phyloP scores from a whole-genome alignment of 495 filamentous ascomycete genomes.

The Penicillium paxilli region DNA sequence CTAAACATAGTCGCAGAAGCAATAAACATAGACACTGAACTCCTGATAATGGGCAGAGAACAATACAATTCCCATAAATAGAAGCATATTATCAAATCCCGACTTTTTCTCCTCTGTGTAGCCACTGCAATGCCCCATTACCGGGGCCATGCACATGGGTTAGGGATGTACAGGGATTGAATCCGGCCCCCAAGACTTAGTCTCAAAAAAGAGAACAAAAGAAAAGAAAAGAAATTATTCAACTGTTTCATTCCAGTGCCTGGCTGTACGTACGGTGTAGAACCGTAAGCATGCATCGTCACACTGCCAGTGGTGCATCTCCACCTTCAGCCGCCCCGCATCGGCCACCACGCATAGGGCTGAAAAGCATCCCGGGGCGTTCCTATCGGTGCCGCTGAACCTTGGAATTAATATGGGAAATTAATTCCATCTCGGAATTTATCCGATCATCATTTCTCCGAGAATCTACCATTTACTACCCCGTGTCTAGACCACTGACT shows the following conservation, averaged over 20 bases:
- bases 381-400: too few species aligned
- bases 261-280: too few species aligned
- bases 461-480: too few species aligned
- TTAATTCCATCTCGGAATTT: too few species aligned
- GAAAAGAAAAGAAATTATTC: background rate
- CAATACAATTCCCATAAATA: background rate
- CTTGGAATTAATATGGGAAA: too few species aligned
- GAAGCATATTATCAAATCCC: constrained; percentile 1
- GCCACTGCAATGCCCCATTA: too few species aligned
- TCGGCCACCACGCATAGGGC: background rate
- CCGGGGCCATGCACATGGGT: background rate
- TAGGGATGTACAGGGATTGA: background rate
- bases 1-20: constrained; percentile 1
- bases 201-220: too few species aligned
- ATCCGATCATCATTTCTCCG: too few species aligned
- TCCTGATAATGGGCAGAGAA: background rate
- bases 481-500: too few species aligned
- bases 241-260: too few species aligned
- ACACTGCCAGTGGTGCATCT: background rate
- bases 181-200: background rate
- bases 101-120: background rate
- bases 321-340: background rate
- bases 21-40: constrained; percentile 5
- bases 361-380: background rate
- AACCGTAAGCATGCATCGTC: too few species aligned